Evolutionary conservation across 257 asterid species (phyloP).

Genomic region (Agastache rugosa): DNA sequence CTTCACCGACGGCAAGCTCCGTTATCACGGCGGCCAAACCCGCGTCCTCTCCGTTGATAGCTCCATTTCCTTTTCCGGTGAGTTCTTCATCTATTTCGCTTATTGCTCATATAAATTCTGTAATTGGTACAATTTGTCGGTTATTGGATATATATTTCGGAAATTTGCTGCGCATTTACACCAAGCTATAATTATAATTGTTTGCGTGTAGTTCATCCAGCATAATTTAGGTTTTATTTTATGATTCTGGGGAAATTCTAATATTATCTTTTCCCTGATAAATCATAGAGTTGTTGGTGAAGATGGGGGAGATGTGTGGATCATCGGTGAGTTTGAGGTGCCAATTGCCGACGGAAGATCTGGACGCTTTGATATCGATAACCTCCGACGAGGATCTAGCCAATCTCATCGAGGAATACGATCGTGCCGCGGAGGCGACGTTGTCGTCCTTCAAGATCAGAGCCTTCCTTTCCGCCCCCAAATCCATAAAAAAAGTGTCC

Average conservation of each 20-base stretch:
- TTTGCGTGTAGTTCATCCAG: not conserved
- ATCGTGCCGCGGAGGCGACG: conserved; percentile 41
- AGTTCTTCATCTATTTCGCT: conserved; percentile 3
- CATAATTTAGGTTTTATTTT: conserved; percentile 1
- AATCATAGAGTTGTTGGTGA: conserved; percentile 64
- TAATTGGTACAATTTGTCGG: not conserved
- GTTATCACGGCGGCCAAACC: conserved; percentile 87
- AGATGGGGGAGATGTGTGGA: conserved; percentile 71
- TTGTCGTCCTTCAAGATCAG: conserved; percentile 59
- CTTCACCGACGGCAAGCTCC: conserved; percentile 85
- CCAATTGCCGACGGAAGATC: conserved; percentile 76
- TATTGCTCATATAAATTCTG: not conserved
- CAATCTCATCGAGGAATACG: conserved; percentile 82
- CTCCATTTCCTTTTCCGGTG: conserved; percentile 70
- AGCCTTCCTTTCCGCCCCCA: conserved; percentile 63
- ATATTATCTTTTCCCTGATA: not conserved
- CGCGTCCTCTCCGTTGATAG: conserved; percentile 79
- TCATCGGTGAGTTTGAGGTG: conserved; percentile 65
- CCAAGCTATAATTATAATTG: not conserved
- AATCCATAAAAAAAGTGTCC: conserved; percentile 50
- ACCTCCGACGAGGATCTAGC: conserved; percentile 81
- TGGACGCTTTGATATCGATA: conserved; percentile 78
- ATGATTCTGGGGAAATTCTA: not conserved
- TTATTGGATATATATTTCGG: not conserved
- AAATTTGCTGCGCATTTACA: not conserved